Conservation (phyloP, 495 filamentous ascomycete species). For the Penicillium lagena region DNA sequence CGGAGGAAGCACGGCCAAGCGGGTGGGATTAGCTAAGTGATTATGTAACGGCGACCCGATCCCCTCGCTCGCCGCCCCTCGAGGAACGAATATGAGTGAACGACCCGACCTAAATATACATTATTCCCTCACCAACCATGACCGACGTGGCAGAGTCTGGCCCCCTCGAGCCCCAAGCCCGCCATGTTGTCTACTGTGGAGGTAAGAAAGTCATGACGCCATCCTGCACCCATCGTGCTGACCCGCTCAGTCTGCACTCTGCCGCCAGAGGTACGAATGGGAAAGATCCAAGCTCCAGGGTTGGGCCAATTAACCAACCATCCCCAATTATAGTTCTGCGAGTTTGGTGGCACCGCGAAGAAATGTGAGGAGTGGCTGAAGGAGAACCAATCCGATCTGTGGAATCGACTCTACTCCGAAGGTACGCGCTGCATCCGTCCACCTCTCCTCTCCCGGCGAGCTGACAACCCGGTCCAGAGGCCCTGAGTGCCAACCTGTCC, state of each 20-base stretch:
- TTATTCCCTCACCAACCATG: neutral
- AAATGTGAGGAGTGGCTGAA: conserved; percentile 96
- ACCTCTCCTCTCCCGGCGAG: neutral
- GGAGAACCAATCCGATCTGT: conserved; percentile 64
- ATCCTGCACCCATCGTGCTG: conserved; percentile 1
- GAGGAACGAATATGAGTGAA: neutral
- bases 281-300: conserved; percentile 10
- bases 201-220: conserved; percentile 45
- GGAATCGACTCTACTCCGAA: conserved; percentile 73
- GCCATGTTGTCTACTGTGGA: conserved; percentile 73
- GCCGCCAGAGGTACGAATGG: conserved; percentile 74
- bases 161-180: conserved; percentile 51
- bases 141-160: conserved; percentile 33
- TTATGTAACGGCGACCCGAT: neutral
- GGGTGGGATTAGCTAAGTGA: no score
- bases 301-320: neutral
- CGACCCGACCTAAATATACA: neutral
- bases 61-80: neutral
- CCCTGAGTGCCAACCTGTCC: conserved; percentile 72
- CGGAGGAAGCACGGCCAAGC: no score
- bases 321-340: conserved; percentile 71
- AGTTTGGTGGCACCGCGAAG: conserved; percentile 95
- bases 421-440: conserved; percentile 44
- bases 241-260: conserved; percentile 70
- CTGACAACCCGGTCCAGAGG: conserved; percentile 48